Percentiles rank a stretch among this genome's conserved stretches.
Conservation (phyloP, 306 rosid species). For the Dryas drummondii region DNA sequence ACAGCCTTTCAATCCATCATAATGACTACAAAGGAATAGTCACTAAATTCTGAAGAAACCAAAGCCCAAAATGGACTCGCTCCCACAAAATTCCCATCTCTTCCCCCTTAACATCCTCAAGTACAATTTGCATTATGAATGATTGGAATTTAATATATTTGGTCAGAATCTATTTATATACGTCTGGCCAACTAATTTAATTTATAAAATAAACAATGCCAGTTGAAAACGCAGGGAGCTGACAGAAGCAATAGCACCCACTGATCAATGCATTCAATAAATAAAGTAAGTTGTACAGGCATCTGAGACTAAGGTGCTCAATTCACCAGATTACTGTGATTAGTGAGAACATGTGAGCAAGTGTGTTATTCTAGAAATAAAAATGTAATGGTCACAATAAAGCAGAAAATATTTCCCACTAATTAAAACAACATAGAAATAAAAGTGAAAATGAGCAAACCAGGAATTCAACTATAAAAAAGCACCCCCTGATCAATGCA, state of each 20-base stretch:
- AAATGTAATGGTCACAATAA: neutral
- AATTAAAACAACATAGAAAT: neutral
- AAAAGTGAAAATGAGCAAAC: too few species aligned
- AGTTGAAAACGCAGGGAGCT: conserved; percentile 20
- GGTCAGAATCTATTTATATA: neutral
- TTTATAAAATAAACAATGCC: neutral
- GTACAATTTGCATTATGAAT: neutral
- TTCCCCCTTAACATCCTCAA: too few species aligned
- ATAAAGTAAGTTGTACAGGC: neutral
- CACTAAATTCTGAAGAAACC: too few species aligned
- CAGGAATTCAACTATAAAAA: too few species aligned
- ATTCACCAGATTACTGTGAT: neutral
- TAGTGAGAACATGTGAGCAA: neutral
- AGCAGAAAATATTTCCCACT: neutral
- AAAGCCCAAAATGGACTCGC: too few species aligned
- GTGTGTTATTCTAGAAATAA: too few species aligned
- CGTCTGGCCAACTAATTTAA: neutral
- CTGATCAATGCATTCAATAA: neutral
- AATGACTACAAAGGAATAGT: too few species aligned
- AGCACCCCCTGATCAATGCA: neutral
- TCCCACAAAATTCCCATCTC: too few species aligned
- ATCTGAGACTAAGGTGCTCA: neutral
- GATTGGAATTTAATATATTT: neutral
- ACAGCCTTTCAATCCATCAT: too few species aligned
- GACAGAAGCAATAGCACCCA: neutral